A percentile compares a stretch with the other conserved stretches of the same genome.
Conservation (phyloP, 1,284 basidiomycete genomes). For the Malassezia brasiliensis region DNA sequence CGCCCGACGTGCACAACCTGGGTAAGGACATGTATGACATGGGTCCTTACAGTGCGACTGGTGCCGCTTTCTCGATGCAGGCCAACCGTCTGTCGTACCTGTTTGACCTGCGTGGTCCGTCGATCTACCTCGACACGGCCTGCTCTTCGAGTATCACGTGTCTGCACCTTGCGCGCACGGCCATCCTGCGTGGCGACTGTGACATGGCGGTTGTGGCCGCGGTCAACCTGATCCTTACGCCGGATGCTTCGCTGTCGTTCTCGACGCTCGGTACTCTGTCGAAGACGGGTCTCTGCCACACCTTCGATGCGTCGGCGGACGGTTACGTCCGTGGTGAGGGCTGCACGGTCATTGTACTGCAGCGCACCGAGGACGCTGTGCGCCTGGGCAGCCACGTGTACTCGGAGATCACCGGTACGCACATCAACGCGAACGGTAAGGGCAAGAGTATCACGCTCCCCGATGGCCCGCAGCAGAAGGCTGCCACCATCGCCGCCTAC, state of each 20-base stretch:
- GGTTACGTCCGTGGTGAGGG: slow-evolving; percentile 23
- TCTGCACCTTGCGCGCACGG: slow-evolving; percentile 19
- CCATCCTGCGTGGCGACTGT: slow-evolving; percentile 18
- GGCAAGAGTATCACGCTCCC: slow-evolving; percentile 18
- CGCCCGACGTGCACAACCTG: slow-evolving; percentile 17
- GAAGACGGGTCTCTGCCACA: slow-evolving; percentile 17
- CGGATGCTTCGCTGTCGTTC: slow-evolving; percentile 16
- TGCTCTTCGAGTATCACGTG: slow-evolving; percentile 20
- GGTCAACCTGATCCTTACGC: slow-evolving; percentile 14
- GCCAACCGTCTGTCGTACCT: slow-evolving; percentile 21
- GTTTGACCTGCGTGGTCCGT: slow-evolving; percentile 22
- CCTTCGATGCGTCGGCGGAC: slow-evolving; percentile 19
- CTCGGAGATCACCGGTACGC: slow-evolving; percentile 16
- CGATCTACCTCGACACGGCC: slow-evolving; percentile 20
- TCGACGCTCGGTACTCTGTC: slow-evolving; percentile 17
- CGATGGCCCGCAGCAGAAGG: slow-evolving; percentile 12
- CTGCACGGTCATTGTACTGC: slow-evolving; percentile 19
- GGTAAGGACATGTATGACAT: slow-evolving; percentile 20
- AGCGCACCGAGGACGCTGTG: slow-evolving; percentile 15
- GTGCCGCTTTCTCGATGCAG: slow-evolving; percentile 17
- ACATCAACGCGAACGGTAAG: slow-evolving; percentile 20
- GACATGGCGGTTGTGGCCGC: slow-evolving; percentile 21
- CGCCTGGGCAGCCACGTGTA: slow-evolving; percentile 20
- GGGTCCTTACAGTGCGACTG: slow-evolving; percentile 21
- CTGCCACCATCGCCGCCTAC: slow-evolving; percentile 11